Percentiles rank a stretch among this genome's conserved stretches.
phyloP scores from a whole-genome alignment of 164 flowering plant genomes.

The Tetrastigma voinierianum region DNA sequence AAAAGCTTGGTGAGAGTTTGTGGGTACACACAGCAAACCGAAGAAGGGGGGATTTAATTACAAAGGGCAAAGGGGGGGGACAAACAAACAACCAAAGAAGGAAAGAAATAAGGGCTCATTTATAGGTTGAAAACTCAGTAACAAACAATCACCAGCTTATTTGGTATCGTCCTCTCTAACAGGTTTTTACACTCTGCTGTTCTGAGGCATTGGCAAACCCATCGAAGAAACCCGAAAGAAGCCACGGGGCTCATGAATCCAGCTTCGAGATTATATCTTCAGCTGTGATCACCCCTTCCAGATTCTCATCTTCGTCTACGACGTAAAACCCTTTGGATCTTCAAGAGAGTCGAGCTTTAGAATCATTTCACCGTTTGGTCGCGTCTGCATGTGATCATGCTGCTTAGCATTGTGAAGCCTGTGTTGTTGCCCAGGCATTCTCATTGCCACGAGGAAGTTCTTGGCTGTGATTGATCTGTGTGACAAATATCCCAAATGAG shows the following conservation, averaged over 20 bases:
- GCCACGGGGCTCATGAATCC: constrained; percentile 87
- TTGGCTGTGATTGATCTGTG: constrained; percentile 86
- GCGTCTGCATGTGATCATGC: constrained; percentile 65
- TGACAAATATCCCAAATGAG: not conserved
- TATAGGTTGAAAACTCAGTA: too few species aligned
- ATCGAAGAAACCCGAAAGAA: constrained; percentile 95
- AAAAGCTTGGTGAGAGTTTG: too few species aligned
- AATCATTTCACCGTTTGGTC: constrained; percentile 63
- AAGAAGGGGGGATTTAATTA: too few species aligned
- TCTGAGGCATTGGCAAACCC: constrained; percentile 75
- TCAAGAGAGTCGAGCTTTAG: constrained; percentile 59
- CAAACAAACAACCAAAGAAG: too few species aligned
- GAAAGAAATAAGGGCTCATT: too few species aligned
- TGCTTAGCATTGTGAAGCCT: constrained; percentile 50
- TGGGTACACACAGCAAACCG: too few species aligned
- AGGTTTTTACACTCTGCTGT: constrained; percentile 65
- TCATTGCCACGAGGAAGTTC: constrained; percentile 72
- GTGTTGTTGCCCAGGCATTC: constrained; percentile 47
- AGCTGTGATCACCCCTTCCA: constrained; percentile 93
- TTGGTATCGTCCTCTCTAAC: too few species aligned
- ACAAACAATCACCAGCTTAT: not conserved
- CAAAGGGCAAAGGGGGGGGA: too few species aligned
- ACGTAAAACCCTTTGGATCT: constrained; percentile 89
- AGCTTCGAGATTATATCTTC: constrained; percentile 90
- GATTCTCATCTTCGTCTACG: constrained; percentile 56